Evolutionary conservation across 2,329 filamentous ascomycete genomes (phyloP).

Genomic region (Didymellaceae sp.): DNA sequence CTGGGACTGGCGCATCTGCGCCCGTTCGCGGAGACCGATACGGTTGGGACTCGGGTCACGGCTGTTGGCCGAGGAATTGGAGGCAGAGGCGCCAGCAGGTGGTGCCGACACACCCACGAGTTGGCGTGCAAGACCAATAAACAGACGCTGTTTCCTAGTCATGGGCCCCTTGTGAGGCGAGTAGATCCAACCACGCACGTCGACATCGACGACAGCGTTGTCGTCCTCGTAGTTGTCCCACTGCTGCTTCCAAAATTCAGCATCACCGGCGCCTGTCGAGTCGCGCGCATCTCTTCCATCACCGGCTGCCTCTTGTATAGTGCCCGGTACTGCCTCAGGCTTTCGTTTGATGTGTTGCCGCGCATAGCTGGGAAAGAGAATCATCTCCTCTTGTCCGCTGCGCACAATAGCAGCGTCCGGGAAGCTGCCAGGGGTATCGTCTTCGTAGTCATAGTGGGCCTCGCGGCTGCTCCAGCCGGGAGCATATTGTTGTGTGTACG

Average conservation of each 20-base stretch:
- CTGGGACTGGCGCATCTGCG: slow-evolving; percentile 58
- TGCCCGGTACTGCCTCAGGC: slow-evolving; percentile 45
- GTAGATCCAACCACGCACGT: slow-evolving; percentile 96
- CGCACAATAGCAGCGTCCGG: slow-evolving; percentile 82
- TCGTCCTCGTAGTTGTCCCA: slow-evolving; percentile 83
- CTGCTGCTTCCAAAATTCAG: slow-evolving; percentile 77
- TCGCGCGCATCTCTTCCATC: slow-evolving; percentile 53
- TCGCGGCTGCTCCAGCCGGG: slow-evolving; percentile 56
- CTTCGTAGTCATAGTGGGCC: slow-evolving; percentile 51
- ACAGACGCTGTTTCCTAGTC: slow-evolving; percentile 82
- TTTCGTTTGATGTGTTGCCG: slow-evolving; percentile 68
- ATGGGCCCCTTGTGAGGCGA: slow-evolving; percentile 83
- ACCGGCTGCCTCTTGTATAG: slow-evolving; percentile 47
- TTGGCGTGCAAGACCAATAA: slow-evolving; percentile 85
- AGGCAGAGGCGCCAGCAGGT: slow-evolving; percentile 50
- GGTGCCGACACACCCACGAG: slow-evolving; percentile 85
- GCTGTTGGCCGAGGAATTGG: slow-evolving; percentile 51
- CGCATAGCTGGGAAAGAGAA: slow-evolving; percentile 93
- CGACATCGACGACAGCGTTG: slow-evolving; percentile 87
- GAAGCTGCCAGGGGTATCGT: slow-evolving; percentile 74
- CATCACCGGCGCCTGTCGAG: slow-evolving; percentile 61
- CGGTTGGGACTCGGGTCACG: slow-evolving; percentile 53
- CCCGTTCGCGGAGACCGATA: slow-evolving; percentile 43
- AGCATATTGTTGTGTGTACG: slow-evolving; percentile 65
- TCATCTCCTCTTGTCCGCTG: slow-evolving; percentile 86